Evolutionary conservation across 2,329 filamentous ascomycete species (phyloP), one percentile per base, ranked within the genome.

Genomic region (Paramyrothecium roridum): DNA sequence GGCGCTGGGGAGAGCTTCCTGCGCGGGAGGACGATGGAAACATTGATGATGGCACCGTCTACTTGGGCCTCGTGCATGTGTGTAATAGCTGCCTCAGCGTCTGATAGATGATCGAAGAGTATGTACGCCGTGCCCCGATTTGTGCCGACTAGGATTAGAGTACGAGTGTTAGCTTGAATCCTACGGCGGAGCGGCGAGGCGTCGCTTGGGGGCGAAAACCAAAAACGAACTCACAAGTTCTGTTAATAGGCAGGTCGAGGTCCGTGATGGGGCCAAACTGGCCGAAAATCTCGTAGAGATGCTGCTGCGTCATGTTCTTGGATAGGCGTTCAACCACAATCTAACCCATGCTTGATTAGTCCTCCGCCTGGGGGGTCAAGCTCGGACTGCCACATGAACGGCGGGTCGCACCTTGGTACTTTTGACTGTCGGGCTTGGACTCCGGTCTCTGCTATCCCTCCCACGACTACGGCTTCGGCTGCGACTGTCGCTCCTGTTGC

Each of bases 21-120:
- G 51, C 89, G 85, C 1, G 91, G 91, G 37, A 96, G 79, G 23
- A 96, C 91, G 61, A 97, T 95, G 48, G 90, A 95, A 50, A 97
- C 93, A 66, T 88, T 89, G 66, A 97, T 87, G 43, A 86, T 80
- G 21, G 87, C 85, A 52, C 92, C 92, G 71, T 97, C 93, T 26
- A 96, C 76, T 67, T 96, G 90, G n/a, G 90, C 91, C 75, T 99
- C 95, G 72, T 99, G 95, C 95, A 99, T 98, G 70, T 96, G 90
- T 19, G 93, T 86, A 63, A 97, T 96, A 26, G 95, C 95, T 16
- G 86, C 80, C 73, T 97, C 91, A 22, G 95, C 93, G 60, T 93
- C 89, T 51, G 83, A 79, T 60, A 92, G 84, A 61, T 88, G 81
- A 53, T 85, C 79, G 73, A 89, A 99, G 46, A 96, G 80, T 59